Conservation (phyloP, 2,329 filamentous ascomycete genomes). For the Domatiomyces globalis region DNA sequence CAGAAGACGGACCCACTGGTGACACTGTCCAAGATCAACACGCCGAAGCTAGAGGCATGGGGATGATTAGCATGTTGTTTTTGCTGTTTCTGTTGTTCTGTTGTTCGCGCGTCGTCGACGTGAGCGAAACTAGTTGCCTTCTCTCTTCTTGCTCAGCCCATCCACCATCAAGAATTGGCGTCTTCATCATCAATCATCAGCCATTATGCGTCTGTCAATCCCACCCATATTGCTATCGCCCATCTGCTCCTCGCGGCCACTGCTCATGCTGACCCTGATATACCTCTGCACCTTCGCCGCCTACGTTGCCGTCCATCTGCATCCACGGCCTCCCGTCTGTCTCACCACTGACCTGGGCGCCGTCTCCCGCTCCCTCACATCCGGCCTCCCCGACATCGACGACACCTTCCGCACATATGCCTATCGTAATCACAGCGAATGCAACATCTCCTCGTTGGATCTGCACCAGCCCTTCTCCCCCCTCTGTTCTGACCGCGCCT, state of each 20-base stretch:
- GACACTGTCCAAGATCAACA: slow-evolving; percentile 3
- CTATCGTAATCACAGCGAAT: slow-evolving; percentile 26
- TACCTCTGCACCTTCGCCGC: neutral
- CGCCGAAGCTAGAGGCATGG: slow-evolving; percentile 6
- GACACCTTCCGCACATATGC: slow-evolving; percentile 33
- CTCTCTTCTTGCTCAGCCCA: neutral
- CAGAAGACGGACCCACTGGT: slow-evolving; percentile 17
- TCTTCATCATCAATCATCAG: neutral
- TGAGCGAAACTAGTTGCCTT: neutral
- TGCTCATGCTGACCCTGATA: neutral
- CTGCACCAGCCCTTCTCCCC: slow-evolving; percentile 28
- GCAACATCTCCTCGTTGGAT: slow-evolving; percentile 33
- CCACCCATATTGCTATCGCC: neutral
- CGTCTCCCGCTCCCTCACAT: neutral
- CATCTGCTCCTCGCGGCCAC: neutral
- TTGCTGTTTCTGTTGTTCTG: neutral
- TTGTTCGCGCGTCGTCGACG: neutral
- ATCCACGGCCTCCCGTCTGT: neutral
- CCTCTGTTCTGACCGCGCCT: slow-evolving; percentile 24
- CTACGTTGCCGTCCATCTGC: neutral
- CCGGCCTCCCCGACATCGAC: slow-evolving; percentile 19
- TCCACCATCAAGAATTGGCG: neutral
- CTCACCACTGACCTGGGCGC: neutral
- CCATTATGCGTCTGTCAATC: too few relatives aligned
- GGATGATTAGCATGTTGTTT: slow-evolving; percentile 4